A percentile compares a stretch with the other conserved stretches of the same genome.
These are phyloP conservation scores for Haplosporangium gracile DNA, from an alignment of 192 early-diverging fungal species.

Conservation along the genomic window DNA sequence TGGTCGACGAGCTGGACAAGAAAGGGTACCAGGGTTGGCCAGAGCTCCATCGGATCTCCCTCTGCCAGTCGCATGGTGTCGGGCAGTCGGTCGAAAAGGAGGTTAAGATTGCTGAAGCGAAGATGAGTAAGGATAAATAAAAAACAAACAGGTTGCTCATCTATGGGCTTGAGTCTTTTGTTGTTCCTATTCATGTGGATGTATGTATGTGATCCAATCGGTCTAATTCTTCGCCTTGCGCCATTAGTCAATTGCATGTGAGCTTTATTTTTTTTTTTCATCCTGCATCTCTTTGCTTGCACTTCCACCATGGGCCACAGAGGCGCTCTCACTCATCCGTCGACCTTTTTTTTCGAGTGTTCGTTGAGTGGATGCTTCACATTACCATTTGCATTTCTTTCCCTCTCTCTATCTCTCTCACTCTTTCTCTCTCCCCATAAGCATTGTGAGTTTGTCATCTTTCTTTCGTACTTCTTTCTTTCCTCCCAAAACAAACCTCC, in stretches of 20 bases:
- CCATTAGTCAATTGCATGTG: neutral
- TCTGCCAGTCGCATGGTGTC: neutral
- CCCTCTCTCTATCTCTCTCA: too few species aligned
- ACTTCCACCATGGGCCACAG: too few species aligned
- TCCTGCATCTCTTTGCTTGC: neutral
- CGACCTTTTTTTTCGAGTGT: neutral
- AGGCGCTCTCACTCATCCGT: neutral
- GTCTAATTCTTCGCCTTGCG: neutral
- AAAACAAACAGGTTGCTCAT: neutral
- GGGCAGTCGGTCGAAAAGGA: neutral
- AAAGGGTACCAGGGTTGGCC: neutral
- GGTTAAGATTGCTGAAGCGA: neutral
- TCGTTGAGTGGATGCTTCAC: too few species aligned
- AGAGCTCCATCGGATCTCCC: neutral
- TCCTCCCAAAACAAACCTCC: too few species aligned
- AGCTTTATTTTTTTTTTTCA: neutral
- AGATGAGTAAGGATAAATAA: neutral
- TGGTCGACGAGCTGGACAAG: neutral
- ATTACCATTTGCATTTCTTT: too few species aligned
- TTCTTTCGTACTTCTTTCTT: too few species aligned
- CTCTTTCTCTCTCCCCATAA: too few species aligned
- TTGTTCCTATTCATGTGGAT: neutral
- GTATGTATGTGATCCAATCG: neutral
- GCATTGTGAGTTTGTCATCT: too few species aligned
- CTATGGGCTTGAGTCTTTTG: neutral